Base-by-base conservation (phyloP, 2,329 filamentous ascomycete genomes). In the Sarocladium oryzae region DNA sequence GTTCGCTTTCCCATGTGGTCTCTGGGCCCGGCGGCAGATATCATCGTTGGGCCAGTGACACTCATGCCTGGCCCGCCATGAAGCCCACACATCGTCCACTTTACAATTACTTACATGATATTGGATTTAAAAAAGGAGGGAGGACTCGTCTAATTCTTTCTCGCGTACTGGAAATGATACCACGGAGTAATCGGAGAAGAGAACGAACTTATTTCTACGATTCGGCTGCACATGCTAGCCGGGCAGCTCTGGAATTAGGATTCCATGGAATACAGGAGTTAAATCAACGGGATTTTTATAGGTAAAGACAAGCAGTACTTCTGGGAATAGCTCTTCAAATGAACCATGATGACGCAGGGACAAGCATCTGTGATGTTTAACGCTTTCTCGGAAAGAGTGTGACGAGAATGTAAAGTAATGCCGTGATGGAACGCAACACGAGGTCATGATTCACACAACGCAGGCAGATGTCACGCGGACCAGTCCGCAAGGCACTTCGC, bases 171-270 rank as follows among this genome's bases (percentile, higher is more conserved):
- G 26, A 33, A 32, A 48, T 48, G 43, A 48, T 48, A 48, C 43
- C 43, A 48, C 43, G 43, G 43, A 48, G 43, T 48, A 30, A 32
- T 32, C 10, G 43, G 43, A 33, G 43, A 18, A 48, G 28, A 48
- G 43, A 33, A 48, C 28, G 18, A 30, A 45, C 5, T 43, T 26
- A 8, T 28, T 26, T 43, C 21, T 43, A 28, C 26, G 43, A 48
- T 30, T 48, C 16, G 43, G 26, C 26, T 48, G 10, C 43, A 32
- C 7, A 32, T 3, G 13, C 28, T 26, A 48, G 24, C 26, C 28
- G 10, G 13, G 16, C n/a, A n/a, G n/a, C n/a, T n/a, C n/a, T n/a
- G n/a, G n/a, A n/a, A n/a, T n/a, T n/a, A n/a, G n/a, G n/a, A n/a
- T n/a, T n/a, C n/a, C n/a, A 20, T 4, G 43, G 21, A 33, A 18